Percentiles rank a stretch among this genome's conserved stretches.
These are phyloP conservation scores for Leccinum solheimii DNA, from an alignment of 1,284 basidiomycete species.

Conservation along the genomic window DNA sequence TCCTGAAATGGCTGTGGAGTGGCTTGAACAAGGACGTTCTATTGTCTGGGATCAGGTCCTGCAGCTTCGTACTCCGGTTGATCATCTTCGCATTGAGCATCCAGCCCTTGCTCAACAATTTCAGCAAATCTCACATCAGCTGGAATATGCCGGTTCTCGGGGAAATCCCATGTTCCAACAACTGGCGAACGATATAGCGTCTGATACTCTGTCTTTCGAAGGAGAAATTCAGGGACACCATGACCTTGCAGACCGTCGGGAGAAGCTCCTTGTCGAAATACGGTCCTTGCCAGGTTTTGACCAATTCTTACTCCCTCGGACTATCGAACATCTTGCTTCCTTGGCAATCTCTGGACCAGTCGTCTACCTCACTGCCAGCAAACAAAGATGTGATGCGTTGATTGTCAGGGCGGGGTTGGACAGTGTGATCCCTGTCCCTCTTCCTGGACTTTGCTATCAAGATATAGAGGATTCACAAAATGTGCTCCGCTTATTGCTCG, in stretches of 20 bases:
- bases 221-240: not conserved
- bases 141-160: not conserved
- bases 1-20: not conserved
- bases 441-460: not conserved
- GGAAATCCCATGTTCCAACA: not conserved
- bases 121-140: not conserved
- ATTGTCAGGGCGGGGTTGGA: not conserved
- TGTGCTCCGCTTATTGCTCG: not conserved
- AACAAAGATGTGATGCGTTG: not conserved
- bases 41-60: not conserved
- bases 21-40: not conserved
- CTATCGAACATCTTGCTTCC: not conserved
- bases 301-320: not conserved
- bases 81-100: not conserved
- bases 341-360: not conserved
- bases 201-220: not conserved
- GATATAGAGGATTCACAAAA: not conserved
- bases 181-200: not conserved
- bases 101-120: not conserved
- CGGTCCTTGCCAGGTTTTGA: not conserved
- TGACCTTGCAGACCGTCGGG: not conserved
- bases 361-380: not conserved
- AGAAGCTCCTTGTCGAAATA: not conserved
- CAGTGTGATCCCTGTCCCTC: not conserved
- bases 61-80: not conserved